Conservation (phyloP, 1,284 basidiomycete genomes). For the Ustilago sp. region DNA sequence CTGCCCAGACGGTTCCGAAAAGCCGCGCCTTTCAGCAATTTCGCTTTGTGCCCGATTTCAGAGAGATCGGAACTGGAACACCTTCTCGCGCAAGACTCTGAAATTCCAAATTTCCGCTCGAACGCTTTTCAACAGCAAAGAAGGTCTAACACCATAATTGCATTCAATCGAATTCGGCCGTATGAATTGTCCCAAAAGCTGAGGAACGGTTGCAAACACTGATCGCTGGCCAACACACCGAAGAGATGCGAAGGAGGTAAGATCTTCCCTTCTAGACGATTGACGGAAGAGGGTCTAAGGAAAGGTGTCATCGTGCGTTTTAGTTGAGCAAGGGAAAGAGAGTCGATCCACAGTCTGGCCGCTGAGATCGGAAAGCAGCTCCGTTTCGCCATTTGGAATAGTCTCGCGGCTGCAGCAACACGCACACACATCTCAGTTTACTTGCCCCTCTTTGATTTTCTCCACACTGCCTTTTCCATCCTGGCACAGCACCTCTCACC, state of each 20-base stretch:
- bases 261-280: not conserved
- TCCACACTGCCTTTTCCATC: not conserved
- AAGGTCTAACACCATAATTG: not conserved
- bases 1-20: conserved; percentile 17
- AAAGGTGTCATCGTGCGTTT: conserved; percentile 13
- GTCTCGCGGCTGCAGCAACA: not conserved
- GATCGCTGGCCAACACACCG: too few relatives aligned
- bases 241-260: not conserved
- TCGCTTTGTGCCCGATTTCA: conserved; percentile 4
- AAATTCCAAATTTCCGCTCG: conserved; percentile 2
- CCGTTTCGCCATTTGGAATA: not conserved
- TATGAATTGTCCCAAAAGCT: not conserved
- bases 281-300: not conserved
- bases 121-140: not conserved
- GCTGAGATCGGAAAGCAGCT: conserved; percentile 16
- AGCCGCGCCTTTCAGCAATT: not conserved
- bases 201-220: not conserved
- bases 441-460: not conserved
- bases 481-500: too few relatives aligned
- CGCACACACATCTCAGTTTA: not conserved
- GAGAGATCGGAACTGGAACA: not conserved
- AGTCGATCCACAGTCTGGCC: not conserved
- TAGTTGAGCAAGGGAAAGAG: not conserved
- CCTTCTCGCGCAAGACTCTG: not conserved
- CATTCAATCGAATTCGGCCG: not conserved